Conservation (phyloP, 768 basidiomycete species). For the Lactifluus echinatus region DNA sequence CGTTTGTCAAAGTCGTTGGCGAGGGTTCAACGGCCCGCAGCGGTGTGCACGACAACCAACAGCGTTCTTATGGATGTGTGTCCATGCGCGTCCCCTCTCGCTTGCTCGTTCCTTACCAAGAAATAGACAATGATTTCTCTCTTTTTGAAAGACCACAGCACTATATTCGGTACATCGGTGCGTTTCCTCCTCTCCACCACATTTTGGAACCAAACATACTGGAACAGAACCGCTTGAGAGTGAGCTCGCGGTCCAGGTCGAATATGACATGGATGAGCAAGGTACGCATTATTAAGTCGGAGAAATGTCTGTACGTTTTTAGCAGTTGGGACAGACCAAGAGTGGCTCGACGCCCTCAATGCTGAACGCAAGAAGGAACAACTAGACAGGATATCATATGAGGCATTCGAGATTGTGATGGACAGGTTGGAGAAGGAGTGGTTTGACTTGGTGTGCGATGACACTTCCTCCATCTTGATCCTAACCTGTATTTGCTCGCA, state of each 20-base stretch:
- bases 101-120: neutral
- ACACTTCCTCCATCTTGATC: conserved; percentile 1
- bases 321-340: conserved; percentile 54
- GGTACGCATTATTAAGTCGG: conserved; percentile 35
- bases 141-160: conserved; percentile 72
- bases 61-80: conserved; percentile 34
- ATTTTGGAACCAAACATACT: neutral
- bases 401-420: conserved; percentile 93
- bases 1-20: conserved; percentile 5
- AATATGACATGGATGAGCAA: conserved; percentile 99
- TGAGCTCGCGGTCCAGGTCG: conserved; percentile 87
- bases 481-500: conserved; percentile 26
- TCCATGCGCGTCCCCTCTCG: conserved; percentile 11
- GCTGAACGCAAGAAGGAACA: conserved; percentile 70
- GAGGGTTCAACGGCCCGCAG: conserved; percentile 37
- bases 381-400: conserved; percentile 63
- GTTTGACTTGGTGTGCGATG: conserved; percentile 76
- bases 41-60: conserved; percentile 55
- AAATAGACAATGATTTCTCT: conserved; percentile 54
- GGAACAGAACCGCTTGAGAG: conserved; percentile 78
- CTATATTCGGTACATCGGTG: conserved; percentile 89
- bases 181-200: conserved; percentile 20
- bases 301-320: neutral
- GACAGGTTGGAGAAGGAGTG: conserved; percentile 98
- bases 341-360: conserved; percentile 89